Conservation (phyloP, 2,329 filamentous ascomycete species). For the Alternaria consortialis region DNA sequence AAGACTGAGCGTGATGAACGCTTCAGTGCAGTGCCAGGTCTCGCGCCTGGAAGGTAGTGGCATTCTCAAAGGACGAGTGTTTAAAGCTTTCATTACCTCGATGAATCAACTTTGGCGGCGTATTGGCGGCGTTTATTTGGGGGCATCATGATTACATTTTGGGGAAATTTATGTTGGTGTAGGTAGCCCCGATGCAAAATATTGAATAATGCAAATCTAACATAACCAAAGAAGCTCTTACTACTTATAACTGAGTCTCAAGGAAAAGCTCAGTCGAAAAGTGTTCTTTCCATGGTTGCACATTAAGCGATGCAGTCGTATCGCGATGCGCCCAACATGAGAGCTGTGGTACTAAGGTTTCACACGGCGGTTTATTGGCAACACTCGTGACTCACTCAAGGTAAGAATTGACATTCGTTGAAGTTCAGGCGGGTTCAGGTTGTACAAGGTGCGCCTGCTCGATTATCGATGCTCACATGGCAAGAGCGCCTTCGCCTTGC, state of each 20-base stretch:
- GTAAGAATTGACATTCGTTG: neutral
- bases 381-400: constrained; percentile 1
- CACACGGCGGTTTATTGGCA: neutral
- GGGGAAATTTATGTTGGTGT: constrained; percentile 19
- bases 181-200: constrained; percentile 31
- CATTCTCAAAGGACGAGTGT: neutral
- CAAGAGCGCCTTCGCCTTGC: neutral
- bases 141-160: neutral
- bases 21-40: constrained; percentile 72
- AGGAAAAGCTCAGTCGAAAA: neutral
- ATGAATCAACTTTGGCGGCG: constrained; percentile 3
- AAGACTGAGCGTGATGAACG: constrained; percentile 97
- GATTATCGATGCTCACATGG: constrained; percentile 1
- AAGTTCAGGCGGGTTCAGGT: neutral
- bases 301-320: neutral
- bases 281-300: neutral
- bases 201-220: constrained; percentile 26
- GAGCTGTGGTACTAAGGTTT: neutral
- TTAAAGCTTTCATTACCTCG: neutral
- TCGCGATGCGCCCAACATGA: neutral
- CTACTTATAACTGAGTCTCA: neutral
- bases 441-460: constrained; percentile 2
- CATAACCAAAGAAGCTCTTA: constrained; percentile 10
- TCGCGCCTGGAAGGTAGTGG: constrained; percentile 59
- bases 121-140: constrained; percentile 22